These are phyloP conservation scores for Ampelocalamus luodianensis DNA, from an alignment of 176 grass and related monocot species.

Conservation along the genomic window DNA sequence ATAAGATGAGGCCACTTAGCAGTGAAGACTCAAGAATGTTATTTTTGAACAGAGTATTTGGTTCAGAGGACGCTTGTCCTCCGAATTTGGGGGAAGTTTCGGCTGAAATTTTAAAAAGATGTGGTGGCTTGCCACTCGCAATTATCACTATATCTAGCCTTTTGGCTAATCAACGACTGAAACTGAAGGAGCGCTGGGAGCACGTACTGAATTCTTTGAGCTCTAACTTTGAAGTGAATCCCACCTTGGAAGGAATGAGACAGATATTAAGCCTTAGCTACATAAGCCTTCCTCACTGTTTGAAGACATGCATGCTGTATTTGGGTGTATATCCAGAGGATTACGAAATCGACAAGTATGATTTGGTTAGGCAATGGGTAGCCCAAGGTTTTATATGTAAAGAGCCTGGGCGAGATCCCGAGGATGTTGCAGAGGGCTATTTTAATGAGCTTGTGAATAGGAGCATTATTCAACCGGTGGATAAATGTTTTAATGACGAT, in stretches of 20 bases:
- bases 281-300: too few species aligned
- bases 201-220: not conserved
- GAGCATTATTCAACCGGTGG: not conserved
- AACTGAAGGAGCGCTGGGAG: not conserved
- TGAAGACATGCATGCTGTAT: not conserved
- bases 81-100: too few species aligned
- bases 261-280: not conserved
- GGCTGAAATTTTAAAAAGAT: too few species aligned
- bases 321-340: not conserved
- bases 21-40: not conserved
- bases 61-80: not conserved
- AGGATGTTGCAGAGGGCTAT: not conserved
- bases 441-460: conserved; percentile 2
- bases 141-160: too few species aligned
- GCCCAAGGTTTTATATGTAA: too few species aligned
- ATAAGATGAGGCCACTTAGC: not conserved
- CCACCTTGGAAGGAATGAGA: not conserved
- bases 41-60: conserved; percentile 23
- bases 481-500: too few species aligned
- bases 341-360: too few species aligned
- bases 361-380: too few species aligned
- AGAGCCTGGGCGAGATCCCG: too few species aligned
- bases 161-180: not conserved
- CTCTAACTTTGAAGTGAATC: not conserved
- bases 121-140: too few species aligned